Conservation (phyloP, 352 stramenopile species). For the Phytopythium vexans region DNA sequence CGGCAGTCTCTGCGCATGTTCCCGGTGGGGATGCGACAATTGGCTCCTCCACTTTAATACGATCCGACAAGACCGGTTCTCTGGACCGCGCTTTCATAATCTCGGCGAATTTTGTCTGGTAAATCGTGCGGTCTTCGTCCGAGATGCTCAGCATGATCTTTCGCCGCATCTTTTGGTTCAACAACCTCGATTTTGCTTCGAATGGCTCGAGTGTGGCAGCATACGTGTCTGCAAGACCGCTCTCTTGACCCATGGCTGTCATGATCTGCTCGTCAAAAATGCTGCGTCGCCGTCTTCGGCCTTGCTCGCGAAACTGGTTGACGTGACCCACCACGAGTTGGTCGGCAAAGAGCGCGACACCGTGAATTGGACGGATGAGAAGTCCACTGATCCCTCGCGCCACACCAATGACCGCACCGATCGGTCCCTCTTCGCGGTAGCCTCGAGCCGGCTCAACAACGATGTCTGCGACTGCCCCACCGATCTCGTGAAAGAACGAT, state of each 20-base stretch:
- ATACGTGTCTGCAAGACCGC: constrained; percentile 16
- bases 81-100: too few relatives aligned
- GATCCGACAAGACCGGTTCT: too few relatives aligned
- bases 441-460: constrained; percentile 56
- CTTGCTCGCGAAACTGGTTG: constrained; percentile 40
- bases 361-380: constrained; percentile 51
- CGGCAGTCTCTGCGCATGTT: too few relatives aligned
- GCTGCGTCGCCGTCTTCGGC: constrained; percentile 39
- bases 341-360: constrained; percentile 58
- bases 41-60: too few relatives aligned
- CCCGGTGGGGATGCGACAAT: too few relatives aligned
- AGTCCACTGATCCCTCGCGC: constrained; percentile 52
- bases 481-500: constrained; percentile 64
- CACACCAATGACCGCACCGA: constrained; percentile 56
- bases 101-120: too few relatives aligned
- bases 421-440: constrained; percentile 54
- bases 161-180: too few relatives aligned
- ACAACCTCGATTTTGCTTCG: too few relatives aligned
- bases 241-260: constrained; percentile 17
- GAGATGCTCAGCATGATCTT: too few relatives aligned
- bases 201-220: too few relatives aligned
- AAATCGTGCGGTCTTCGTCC: too few relatives aligned
- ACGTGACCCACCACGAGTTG: constrained; percentile 61
- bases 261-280: constrained; percentile 24
- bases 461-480: constrained; percentile 56